Base-by-base conservation (phyloP, 2,329 filamentous ascomycete species). In the Orbilia javanica region DNA sequence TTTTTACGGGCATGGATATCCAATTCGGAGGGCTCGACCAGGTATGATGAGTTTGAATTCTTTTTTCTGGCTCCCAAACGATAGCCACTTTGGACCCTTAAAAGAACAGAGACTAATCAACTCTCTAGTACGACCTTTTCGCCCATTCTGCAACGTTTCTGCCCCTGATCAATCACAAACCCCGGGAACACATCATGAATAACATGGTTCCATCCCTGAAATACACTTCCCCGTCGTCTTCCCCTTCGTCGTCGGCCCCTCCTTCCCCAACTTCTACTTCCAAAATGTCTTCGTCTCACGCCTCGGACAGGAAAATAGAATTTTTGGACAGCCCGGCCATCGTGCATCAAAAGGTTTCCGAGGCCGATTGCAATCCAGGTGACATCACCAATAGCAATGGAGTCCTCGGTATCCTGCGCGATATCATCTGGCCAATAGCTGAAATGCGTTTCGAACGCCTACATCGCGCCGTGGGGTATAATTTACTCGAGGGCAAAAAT, bases 371-470 rank as follows among this genome's bases (percentile, higher is more conserved):
- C 18, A 25, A 15, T 3, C 29, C 60, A 11, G 22, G 66, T 1
- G 73, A 77, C 46, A 77, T 66, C 29, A 71, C 60, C 8, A 1
- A 20, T 2, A 42, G 29, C 13, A 77, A 77, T 22, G 50, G 73
- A 1, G 50, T 77, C 18, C 60, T 77, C n/a, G 55, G 57, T 6
- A 46, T 77, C 25, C 60, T 77, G 0, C 66, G 66, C 13, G 73
- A 77, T 20, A 55, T 77, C 10, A 77, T 77, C 4, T 77, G 73
- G 73, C 73, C 73, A n/a, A 71, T 77, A 27, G 63, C 66, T n/a
- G 48, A 71, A 55, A 44, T 71, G 42, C 27, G 55, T 6, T 20
- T 71, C 15, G 73, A 77, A 50, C 57, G 73, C 1, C n/a, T 39
- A 27, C 15, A 25, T 5, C 60, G 66, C 10, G 20, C 31, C 1